Evolutionary conservation across 163 green algal genomes (phyloP).

Genomic region (Picocystis sp.): DNA sequence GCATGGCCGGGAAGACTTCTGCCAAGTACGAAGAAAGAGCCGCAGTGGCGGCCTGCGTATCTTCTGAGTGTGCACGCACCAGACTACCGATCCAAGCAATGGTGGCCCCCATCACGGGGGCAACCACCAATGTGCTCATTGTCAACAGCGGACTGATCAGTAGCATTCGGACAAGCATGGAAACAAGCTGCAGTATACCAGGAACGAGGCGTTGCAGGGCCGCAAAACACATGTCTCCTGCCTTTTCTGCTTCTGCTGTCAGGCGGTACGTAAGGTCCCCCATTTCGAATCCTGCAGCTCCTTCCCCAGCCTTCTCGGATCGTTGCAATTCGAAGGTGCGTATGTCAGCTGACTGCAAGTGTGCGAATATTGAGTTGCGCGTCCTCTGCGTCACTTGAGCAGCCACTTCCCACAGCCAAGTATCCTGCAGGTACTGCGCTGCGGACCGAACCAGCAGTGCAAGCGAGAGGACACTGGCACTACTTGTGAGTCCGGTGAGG

Average conservation of each 20-base stretch:
- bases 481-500: conserved; percentile 2
- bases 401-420: conserved; percentile 18
- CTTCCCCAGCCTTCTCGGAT: neutral
- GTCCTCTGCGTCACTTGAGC: conserved; percentile 15
- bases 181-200: conserved; percentile 16
- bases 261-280: conserved; percentile 20
- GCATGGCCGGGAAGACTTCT: conserved; percentile 21
- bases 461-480: conserved; percentile 5
- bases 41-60: conserved; percentile 10
- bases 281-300: neutral
- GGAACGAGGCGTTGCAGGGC: conserved; percentile 16
- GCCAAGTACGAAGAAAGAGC: conserved; percentile 13
- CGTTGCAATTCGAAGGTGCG: conserved; percentile 7
- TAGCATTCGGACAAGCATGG: conserved; percentile 21
- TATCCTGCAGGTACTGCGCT: conserved; percentile 17
- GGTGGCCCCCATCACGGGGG: conserved; percentile 8
- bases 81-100: conserved; percentile 12
- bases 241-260: conserved; percentile 18
- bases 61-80: conserved; percentile 9
- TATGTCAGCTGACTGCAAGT: conserved; percentile 16
- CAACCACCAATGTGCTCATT: conserved; percentile 9
- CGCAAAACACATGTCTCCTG: conserved; percentile 19
- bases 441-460: conserved; percentile 4
- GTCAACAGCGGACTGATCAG: conserved; percentile 22
- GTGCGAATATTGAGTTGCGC: conserved; percentile 6